These are phyloP conservation scores for Chaetomium olivaceum DNA, from an alignment of 2,329 filamentous ascomycete genomes.

Conservation along the genomic window DNA sequence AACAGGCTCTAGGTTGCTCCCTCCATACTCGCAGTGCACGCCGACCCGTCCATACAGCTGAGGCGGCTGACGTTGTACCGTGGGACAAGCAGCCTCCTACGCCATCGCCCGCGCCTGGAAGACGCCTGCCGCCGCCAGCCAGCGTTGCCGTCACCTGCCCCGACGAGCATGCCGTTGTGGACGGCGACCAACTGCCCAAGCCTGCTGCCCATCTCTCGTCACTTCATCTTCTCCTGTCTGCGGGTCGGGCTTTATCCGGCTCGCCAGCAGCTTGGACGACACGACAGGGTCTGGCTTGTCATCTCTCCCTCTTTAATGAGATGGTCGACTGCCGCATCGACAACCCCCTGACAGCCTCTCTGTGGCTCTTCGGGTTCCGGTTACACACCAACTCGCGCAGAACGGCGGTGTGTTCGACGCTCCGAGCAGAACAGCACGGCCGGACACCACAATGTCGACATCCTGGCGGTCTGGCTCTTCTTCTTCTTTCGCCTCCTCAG, in stretches of 20 bases:
- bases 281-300: slow-evolving; percentile 15
- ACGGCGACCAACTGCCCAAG: not conserved
- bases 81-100: slow-evolving; percentile 21
- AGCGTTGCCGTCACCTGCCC: slow-evolving; percentile 5
- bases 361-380: slow-evolving; percentile 17
- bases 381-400: slow-evolving; percentile 8
- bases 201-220: not conserved
- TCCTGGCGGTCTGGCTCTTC: slow-evolving; percentile 42
- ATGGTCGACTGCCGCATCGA: slow-evolving; percentile 15
- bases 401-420: slow-evolving; percentile 17
- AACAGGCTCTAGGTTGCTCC: slow-evolving; percentile 3
- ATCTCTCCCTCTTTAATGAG: slow-evolving; percentile 13
- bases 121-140: slow-evolving; percentile 2
- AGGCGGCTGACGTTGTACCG: slow-evolving; percentile 12
- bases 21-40: not conserved
- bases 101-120: slow-evolving; percentile 13
- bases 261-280: not conserved
- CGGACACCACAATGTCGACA: slow-evolving; percentile 31
- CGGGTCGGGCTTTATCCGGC: not conserved
- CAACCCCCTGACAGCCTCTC: slow-evolving; percentile 15
- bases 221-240: not conserved
- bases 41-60: slow-evolving; percentile 1
- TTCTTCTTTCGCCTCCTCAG: slow-evolving; percentile 52
- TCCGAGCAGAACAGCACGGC: not conserved
- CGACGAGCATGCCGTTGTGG: slow-evolving; percentile 6